Evolutionary conservation across 179 eudicot species (phyloP).

Genomic region (Gypsophila paniculata): DNA sequence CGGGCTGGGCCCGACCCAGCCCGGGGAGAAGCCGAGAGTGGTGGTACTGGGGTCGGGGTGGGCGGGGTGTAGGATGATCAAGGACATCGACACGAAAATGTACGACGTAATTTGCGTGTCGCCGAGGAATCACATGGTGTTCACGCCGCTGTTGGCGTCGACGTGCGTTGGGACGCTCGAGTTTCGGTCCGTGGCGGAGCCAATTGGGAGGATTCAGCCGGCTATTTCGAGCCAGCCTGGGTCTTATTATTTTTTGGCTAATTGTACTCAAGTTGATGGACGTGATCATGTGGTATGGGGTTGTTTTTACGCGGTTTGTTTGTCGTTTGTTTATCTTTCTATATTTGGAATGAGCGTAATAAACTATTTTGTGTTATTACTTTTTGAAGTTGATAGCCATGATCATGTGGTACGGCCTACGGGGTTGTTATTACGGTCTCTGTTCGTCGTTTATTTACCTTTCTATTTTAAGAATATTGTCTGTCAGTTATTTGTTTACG

Average conservation of each 20-base stretch:
- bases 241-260: conserved; percentile 72
- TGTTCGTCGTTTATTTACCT: too few species aligned
- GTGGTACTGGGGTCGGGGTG: conserved; percentile 91
- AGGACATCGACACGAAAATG: conserved; percentile 55
- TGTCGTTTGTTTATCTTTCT: too few species aligned
- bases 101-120: conserved; percentile 89
- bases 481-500: too few species aligned
- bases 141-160: conserved; percentile 85
- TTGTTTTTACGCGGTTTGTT: not conserved
- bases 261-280: conserved; percentile 57
- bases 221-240: conserved; percentile 79
- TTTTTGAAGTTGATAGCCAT: too few species aligned
- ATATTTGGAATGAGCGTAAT: too few species aligned
- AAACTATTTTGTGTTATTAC: too few species aligned
- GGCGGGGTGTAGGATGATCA: conserved; percentile 88
- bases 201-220: conserved; percentile 79
- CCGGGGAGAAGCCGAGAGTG: conserved; percentile 68
- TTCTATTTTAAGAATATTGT: too few species aligned
- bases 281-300: conserved; percentile 14
- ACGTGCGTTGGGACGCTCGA: conserved; percentile 97
- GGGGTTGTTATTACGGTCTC: too few species aligned
- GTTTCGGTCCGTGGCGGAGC: conserved; percentile 95
- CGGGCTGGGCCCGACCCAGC: conserved; percentile 55
- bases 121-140: conserved; percentile 95
- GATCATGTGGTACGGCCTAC: too few species aligned